phyloP scores from a whole-genome alignment of 2,329 filamentous ascomycete genomes.

The Pochonia chlamydosporia region DNA sequence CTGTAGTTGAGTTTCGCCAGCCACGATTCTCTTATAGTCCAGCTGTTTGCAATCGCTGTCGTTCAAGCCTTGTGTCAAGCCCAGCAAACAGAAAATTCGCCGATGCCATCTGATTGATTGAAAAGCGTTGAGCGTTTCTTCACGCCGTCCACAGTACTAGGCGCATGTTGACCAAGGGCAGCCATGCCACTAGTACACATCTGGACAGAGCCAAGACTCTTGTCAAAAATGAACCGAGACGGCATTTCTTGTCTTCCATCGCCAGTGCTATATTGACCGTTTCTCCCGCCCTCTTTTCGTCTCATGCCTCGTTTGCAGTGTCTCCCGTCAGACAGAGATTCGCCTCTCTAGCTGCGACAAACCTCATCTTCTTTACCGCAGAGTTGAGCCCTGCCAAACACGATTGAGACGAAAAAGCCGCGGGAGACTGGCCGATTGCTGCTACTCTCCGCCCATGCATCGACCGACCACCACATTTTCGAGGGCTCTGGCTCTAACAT shows the following conservation, averaged over 20 bases:
- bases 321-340: neutral
- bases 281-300: neutral
- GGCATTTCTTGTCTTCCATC: slow-evolving; percentile 4
- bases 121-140: no score
- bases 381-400: neutral
- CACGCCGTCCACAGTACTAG: no score
- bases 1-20: no score
- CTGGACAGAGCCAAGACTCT: slow-evolving; percentile 4
- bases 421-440: neutral
- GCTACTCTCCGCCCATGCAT: neutral
- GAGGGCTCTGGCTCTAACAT: slow-evolving; percentile 9
- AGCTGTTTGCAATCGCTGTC: no score
- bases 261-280: neutral
- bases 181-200: slow-evolving; percentile 5
- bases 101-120: no score
- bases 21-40: no score
- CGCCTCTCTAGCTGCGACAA: neutral
- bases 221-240: neutral
- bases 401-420: neutral
- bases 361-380: neutral
- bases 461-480: neutral
- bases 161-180: no score
- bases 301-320: neutral
- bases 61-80: no score
- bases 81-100: no score